phyloP scores from a whole-genome alignment of 106 monocot genomes.

The Gastrodia elata region DNA sequence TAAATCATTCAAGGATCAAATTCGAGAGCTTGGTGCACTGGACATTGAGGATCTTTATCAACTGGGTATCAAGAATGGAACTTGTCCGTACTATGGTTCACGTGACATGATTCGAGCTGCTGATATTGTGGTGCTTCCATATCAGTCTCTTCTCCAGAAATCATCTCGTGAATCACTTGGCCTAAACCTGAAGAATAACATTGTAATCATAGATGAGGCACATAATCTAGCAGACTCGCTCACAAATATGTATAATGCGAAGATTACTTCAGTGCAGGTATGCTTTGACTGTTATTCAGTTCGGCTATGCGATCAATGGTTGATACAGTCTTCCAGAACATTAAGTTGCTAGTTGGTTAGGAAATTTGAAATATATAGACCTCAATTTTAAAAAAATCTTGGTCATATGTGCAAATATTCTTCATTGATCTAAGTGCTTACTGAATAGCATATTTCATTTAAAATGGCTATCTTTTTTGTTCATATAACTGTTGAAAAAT shows the following conservation, averaged over 20 bases:
- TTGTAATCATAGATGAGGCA: slow-evolving; percentile 91
- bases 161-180: slow-evolving; percentile 89
- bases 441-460: not conserved
- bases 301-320: not conserved
- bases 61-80: slow-evolving; percentile 70
- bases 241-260: slow-evolving; percentile 88
- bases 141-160: slow-evolving; percentile 76
- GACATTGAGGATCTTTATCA: slow-evolving; percentile 91
- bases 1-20: slow-evolving; percentile 46
- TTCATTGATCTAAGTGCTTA: not conserved
- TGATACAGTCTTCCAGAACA: not conserved
- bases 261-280: slow-evolving; percentile 72
- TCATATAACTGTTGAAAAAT: not conserved
- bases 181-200: slow-evolving; percentile 70
- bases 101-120: slow-evolving; percentile 57
- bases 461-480: not conserved
- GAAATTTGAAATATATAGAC: not conserved
- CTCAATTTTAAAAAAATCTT: not conserved
- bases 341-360: not conserved
- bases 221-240: slow-evolving; percentile 93
- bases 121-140: slow-evolving; percentile 86
- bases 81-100: slow-evolving; percentile 88
- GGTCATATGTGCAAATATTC: not conserved
- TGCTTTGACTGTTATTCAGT: not conserved
- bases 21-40: slow-evolving; percentile 37